Conservation (phyloP, 169 alveolate species). For the Babesia divergens region DNA sequence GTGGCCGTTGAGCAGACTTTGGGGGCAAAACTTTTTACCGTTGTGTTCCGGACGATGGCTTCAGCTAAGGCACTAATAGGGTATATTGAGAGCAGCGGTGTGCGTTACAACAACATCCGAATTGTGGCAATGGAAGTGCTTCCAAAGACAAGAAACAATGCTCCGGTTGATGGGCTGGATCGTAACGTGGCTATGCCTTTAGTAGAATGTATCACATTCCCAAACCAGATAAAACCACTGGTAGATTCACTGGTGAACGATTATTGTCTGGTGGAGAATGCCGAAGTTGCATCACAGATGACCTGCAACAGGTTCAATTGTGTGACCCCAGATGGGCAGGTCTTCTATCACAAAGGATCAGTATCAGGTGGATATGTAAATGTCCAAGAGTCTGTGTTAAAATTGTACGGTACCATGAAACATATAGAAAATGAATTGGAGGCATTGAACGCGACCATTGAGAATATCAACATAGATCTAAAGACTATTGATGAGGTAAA, state of each 20-base stretch:
- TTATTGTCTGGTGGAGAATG: conserved; percentile 39
- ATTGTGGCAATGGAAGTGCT: conserved; percentile 21
- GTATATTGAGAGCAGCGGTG: conserved; percentile 3
- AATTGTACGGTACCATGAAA: conserved; percentile 19
- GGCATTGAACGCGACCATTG: neutral
- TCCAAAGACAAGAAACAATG: neutral
- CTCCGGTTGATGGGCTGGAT: neutral
- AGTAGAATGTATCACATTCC: conserved; percentile 20
- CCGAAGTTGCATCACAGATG: conserved; percentile 11
- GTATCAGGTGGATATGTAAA: conserved; percentile 61
- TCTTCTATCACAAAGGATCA: conserved; percentile 43
- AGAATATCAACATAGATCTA: conserved; percentile 7
- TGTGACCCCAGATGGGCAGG: conserved; percentile 61
- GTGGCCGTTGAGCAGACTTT: conserved; percentile 51
- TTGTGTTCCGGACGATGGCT: conserved; percentile 39
- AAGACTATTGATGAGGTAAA: neutral
- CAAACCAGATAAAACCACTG: neutral
- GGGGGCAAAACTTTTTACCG: conserved; percentile 49
- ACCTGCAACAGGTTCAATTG: conserved; percentile 10
- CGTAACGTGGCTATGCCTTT: conserved; percentile 19
- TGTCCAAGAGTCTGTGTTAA: conserved; percentile 13
- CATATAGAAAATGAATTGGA: conserved; percentile 1
- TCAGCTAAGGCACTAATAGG: conserved; percentile 29
- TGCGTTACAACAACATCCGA: conserved; percentile 23
- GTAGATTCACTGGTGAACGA: conserved; percentile 16